Base-by-base conservation (phyloP, 768 basidiomycete species). In the Trametes cingulata region DNA sequence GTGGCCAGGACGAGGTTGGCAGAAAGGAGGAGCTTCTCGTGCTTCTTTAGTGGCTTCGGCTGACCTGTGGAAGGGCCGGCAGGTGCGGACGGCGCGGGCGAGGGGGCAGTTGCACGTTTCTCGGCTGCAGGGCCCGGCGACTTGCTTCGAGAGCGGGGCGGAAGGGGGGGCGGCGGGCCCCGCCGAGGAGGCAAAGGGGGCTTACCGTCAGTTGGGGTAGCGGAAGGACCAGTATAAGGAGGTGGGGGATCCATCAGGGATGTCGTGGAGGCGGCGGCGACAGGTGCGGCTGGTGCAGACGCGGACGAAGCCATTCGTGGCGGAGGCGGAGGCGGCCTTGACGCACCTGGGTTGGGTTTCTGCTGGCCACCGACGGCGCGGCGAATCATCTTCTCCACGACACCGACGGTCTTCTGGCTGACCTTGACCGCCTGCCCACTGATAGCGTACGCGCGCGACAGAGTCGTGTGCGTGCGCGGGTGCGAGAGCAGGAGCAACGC, bases 1-100 rank as follows among this genome's bases (percentile, higher is more conserved):
- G 86, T 85, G 14, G 85, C 82, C 10, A 86, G 75, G 54, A 90
- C 81, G 47, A 88, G 77, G 67, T 88, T 85, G n/a, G 83, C 83
- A 15, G 84, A 85, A 52, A 87, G 79, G 19, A 87, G 67, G 24
- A 88, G 65, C 24, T 82, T 79, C 42, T 80, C 78, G 57, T 72
- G 80, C 33, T 68, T 82, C 49, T 56, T 56, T 3, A 52, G 53
- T 22, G 49, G 60, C 40, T 40, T 19, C 22, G 52, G 46, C 24
- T 33, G 24, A 2, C 46, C 52, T 19, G 53, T 46, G 15, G 52
- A 19, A 45, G 62, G 14, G 22, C 62, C 12, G 41, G 22, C 6
- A 58, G 56, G 22, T 8, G 37, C 33, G 29, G 36, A 13, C 29
- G 53, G 19, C 51, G 63, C 12, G 42, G 67, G 25, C 2, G 49